Evolutionary conservation across 1,284 basidiomycete species (phyloP), one percentile per base, ranked within the genome.

Genomic region (Malassezia sympodialis): DNA sequence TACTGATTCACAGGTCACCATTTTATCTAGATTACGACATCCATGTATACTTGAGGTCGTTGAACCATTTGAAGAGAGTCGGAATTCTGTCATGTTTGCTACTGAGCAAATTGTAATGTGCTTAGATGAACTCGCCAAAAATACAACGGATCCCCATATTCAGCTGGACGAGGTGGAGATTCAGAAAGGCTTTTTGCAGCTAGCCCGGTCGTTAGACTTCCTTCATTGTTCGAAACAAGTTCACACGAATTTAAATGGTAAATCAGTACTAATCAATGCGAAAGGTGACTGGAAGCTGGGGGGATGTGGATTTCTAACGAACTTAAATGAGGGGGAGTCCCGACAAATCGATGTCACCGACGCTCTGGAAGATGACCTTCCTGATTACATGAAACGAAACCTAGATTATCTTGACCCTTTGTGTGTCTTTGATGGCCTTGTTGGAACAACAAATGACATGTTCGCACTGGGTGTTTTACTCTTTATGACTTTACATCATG

Each of bases 221-320:
- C 77, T 99, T 12, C 93, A 99, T 75, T 83, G 82, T 8, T 91
- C 89, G 0, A 87, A 86, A 63, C 78, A 90, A 50, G 87, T 99
- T 42, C 93, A 99, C 73, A 83, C 88, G 26, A 96, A 99, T 68
- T 77, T 99, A 17, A 84, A 82, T 24, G 84, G 87, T 1, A 89
- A 68, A 14, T 47, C 62, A 10, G 56, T 71, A 17, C 32, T 66
- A 34, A 65, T 70, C 60, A 68, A 73, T 48, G 63, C 61, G 35
- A 68, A 94, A 87, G 93, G 94, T 32, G 93, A 99, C 76, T 99
- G 93, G 93, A 99, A 96, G 77, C 81, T 99, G 45, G 85, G 86
- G 14, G 91, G 90, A 0, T 81, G 96, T 40, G 88, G 87, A 5
- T 79, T 91, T 49, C 40, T 88, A 0, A 90, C 91, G 15, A 81